These are phyloP conservation scores for Tardiomyces depauwii DNA, from an alignment of 1,139 yeast species.

Conservation along the genomic window DNA sequence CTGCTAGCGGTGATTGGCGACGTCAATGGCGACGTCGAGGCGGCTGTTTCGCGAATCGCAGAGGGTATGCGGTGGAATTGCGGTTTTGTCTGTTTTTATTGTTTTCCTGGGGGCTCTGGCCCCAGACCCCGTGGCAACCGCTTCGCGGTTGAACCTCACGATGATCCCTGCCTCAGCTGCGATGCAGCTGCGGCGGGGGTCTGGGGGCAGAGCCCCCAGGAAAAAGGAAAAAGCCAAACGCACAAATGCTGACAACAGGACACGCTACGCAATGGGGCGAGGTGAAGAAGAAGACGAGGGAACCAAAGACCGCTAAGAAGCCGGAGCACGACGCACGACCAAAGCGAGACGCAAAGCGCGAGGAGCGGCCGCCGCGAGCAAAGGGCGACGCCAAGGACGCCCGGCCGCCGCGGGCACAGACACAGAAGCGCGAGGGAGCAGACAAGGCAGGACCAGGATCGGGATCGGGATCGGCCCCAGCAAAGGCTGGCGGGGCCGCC, in stretches of 20 bases:
- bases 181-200: too few species aligned
- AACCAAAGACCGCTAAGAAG: constrained; percentile 2
- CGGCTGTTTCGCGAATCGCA: constrained; percentile 77
- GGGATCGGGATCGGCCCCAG: constrained; percentile 3
- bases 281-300: constrained; percentile 40
- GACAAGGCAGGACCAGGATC: constrained; percentile 1
- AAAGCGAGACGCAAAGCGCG: background rate
- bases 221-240: too few species aligned
- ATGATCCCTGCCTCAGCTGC: too few species aligned
- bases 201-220: too few species aligned
- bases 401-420: constrained; percentile 1
- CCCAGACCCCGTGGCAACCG: too few species aligned
- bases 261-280: constrained; percentile 49
- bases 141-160: too few species aligned
- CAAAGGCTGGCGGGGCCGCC: constrained; percentile 5
- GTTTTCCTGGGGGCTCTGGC: too few species aligned
- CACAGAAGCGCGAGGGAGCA: background rate
- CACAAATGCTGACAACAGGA: constrained; percentile 5
- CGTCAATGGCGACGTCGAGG: constrained; percentile 59
- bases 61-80: constrained; percentile 57
- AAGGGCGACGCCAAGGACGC: too few species aligned
- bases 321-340: constrained; percentile 1
- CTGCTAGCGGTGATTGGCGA: constrained; percentile 66
- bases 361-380: constrained; percentile 1
- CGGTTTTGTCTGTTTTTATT: constrained; percentile 1